phyloP scores from a whole-genome alignment of 148 eudicot genomes.

The Mesembryanthemum crystallinum region DNA sequence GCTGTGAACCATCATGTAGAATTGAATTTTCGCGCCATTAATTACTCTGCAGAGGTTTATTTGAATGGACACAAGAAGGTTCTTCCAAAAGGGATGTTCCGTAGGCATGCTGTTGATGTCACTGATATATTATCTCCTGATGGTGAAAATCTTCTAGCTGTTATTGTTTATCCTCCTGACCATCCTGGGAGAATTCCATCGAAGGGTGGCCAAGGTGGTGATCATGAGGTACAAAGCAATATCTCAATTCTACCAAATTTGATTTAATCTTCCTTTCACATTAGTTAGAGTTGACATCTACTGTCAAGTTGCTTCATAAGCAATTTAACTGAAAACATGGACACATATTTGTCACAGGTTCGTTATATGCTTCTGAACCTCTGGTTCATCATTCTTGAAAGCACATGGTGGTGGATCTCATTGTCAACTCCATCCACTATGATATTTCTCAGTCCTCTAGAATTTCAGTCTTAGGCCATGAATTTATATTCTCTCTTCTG shows the following conservation, averaged over 20 bases:
- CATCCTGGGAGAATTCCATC: slow-evolving; percentile 91
- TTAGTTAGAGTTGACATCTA: not conserved
- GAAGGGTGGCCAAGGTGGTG: slow-evolving; percentile 96
- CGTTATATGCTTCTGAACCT: not conserved
- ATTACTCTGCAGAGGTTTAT: slow-evolving; percentile 89
- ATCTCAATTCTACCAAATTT: not conserved
- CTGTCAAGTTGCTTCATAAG: not conserved
- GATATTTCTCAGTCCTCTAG: not conserved
- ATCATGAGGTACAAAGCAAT: slow-evolving; percentile 69
- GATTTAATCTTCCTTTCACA: not conserved
- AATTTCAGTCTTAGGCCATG: not conserved
- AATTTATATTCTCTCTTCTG: not conserved
- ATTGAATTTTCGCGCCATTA: slow-evolving; percentile 85
- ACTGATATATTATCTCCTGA: slow-evolving; percentile 67
- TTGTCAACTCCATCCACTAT: not conserved
- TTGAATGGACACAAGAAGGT: slow-evolving; percentile 80
- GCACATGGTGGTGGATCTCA: not conserved
- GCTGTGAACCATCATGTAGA: slow-evolving; percentile 69
- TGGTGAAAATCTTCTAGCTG: slow-evolving; percentile 84
- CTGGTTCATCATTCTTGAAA: not conserved
- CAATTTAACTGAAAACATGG: not conserved
- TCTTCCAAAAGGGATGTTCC: slow-evolving; percentile 93
- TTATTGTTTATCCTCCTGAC: slow-evolving; percentile 94
- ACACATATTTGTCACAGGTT: not conserved
- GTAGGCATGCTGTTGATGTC: slow-evolving; percentile 82